A percentile compares a stretch with the other conserved stretches of the same genome.
Conservation (phyloP, 768 basidiomycete species). For the Sporobolomyces pararoseus region DNA sequence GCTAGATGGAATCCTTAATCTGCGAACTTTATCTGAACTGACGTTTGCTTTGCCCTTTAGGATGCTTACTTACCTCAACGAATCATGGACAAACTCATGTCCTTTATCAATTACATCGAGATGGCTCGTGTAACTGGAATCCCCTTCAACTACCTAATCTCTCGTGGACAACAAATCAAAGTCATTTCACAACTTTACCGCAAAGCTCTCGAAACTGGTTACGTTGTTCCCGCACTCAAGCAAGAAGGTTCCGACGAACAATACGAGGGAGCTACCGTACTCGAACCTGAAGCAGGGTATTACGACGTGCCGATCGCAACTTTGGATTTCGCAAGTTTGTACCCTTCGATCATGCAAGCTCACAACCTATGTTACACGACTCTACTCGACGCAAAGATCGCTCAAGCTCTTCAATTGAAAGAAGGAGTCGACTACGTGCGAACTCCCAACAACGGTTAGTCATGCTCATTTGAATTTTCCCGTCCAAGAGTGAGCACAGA, state of each 20-base stretch:
- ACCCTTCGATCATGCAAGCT: constrained; percentile 99
- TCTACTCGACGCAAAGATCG: constrained; percentile 71
- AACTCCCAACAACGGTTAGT: constrained; percentile 87
- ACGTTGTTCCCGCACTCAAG: constrained; percentile 79
- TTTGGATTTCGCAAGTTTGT: constrained; percentile 95
- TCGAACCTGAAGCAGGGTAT: constrained; percentile 92
- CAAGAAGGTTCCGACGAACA: constrained; percentile 92
- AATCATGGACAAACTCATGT: constrained; percentile 96
- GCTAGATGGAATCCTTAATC: constrained; percentile 10
- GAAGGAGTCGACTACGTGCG: constrained; percentile 87
- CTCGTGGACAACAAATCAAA: constrained; percentile 97
- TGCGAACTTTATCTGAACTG: neutral
- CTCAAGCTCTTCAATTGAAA: constrained; percentile 70
- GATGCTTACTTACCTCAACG: constrained; percentile 98
- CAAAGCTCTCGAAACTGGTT: constrained; percentile 84
- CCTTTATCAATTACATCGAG: constrained; percentile 95
- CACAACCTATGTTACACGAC: constrained; percentile 99
- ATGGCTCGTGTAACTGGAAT: constrained; percentile 99
- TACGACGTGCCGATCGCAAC: constrained; percentile 97
- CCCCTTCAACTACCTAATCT: constrained; percentile 90
- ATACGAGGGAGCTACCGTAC: constrained; percentile 98
- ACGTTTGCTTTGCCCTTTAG: constrained; percentile 51
- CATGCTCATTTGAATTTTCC: neutral
- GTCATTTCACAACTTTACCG: constrained; percentile 93
- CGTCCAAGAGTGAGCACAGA: neutral